A percentile compares a stretch with the other conserved stretches of the same genome.
Conservation (phyloP, 2,329 filamentous ascomycete genomes). For the Penicillium sp. region DNA sequence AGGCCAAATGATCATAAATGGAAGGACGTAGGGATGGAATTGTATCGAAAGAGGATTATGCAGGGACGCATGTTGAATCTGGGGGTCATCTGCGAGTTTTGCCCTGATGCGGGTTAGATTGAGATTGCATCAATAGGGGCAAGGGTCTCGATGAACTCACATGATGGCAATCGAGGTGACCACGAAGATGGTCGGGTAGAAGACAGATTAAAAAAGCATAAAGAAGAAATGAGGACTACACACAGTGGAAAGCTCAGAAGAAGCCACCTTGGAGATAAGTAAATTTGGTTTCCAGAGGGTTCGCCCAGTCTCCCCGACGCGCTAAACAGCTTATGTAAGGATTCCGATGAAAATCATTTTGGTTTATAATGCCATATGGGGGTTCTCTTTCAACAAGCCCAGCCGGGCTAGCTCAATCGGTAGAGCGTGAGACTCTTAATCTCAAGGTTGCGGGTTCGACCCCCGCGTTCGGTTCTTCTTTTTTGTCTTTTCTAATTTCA, state of each 20-base stretch:
- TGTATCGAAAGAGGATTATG: slow-evolving; percentile 80
- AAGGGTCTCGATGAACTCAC: slow-evolving; percentile 20
- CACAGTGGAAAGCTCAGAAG: slow-evolving; percentile 12
- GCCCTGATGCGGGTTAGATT: slow-evolving; percentile 51
- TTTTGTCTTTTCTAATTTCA: slow-evolving; percentile 5
- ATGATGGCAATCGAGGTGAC: slow-evolving; percentile 35
- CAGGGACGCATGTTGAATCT: slow-evolving; percentile 84
- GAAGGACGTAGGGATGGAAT: slow-evolving; percentile 88
- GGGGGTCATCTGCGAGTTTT: slow-evolving; percentile 84
- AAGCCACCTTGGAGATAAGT: slow-evolving; percentile 22
- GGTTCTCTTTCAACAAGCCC: slow-evolving; percentile 5
- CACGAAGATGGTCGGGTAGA: slow-evolving; percentile 29
- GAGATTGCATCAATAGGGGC: slow-evolving; percentile 1
- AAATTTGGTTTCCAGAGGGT: slow-evolving; percentile 20
- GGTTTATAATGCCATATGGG: neutral
- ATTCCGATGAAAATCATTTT: neutral
- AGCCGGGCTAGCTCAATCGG: slow-evolving; percentile 53
- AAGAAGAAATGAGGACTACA: slow-evolving; percentile 11
- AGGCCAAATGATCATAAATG: slow-evolving; percentile 89
- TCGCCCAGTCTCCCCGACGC: slow-evolving; percentile 18
- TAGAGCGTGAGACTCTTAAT: slow-evolving; percentile 54
- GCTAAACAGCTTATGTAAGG: slow-evolving; percentile 20
- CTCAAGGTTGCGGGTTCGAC: slow-evolving; percentile 45
- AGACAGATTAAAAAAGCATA: slow-evolving; percentile 28
- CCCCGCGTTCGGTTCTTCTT: slow-evolving; percentile 42